A percentile compares a stretch with the other conserved stretches of the same genome.
Evolutionary conservation across 148 eudicot species (phyloP).

Genomic region (Camellia sinensis): DNA sequence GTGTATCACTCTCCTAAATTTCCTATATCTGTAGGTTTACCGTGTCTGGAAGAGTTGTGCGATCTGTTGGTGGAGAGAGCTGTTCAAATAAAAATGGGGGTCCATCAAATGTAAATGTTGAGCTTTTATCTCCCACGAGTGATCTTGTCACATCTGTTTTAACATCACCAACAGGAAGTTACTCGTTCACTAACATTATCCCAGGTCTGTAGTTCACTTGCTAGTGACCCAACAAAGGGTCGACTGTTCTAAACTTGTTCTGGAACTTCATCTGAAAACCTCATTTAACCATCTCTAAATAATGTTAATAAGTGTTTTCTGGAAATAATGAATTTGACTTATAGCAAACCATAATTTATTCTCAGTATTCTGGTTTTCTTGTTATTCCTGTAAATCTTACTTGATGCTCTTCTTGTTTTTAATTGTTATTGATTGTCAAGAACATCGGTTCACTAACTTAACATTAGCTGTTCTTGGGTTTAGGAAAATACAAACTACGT

Average conservation of each 20-base stretch:
- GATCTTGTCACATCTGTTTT: slow-evolving; percentile 63
- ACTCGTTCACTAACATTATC: slow-evolving; percentile 61
- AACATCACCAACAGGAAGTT: slow-evolving; percentile 71
- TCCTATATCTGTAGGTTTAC: slow-evolving; percentile 58
- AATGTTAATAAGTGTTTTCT: neutral
- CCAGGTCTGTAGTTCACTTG: slow-evolving; percentile 56
- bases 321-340: neutral
- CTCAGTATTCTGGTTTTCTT: neutral
- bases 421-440: neutral
- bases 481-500: slow-evolving; percentile 73
- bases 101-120: slow-evolving; percentile 80
- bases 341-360: neutral
- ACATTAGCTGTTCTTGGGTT: slow-evolving; percentile 24
- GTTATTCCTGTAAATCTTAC: neutral
- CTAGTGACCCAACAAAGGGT: neutral
- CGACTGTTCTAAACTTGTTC: neutral
- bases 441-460: neutral
- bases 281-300: neutral
- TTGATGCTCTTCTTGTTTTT: neutral
- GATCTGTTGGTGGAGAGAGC: slow-evolving; percentile 85
- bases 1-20: slow-evolving; percentile 4
- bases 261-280: neutral
- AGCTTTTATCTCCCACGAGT: slow-evolving; percentile 62
- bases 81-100: slow-evolving; percentile 73
- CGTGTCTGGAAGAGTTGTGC: slow-evolving; percentile 77